A percentile compares a stretch with the other conserved stretches of the same genome.
Evolutionary conservation across 75 land plant genomes (phyloP).

Genomic region (Pinus albicaulis): DNA sequence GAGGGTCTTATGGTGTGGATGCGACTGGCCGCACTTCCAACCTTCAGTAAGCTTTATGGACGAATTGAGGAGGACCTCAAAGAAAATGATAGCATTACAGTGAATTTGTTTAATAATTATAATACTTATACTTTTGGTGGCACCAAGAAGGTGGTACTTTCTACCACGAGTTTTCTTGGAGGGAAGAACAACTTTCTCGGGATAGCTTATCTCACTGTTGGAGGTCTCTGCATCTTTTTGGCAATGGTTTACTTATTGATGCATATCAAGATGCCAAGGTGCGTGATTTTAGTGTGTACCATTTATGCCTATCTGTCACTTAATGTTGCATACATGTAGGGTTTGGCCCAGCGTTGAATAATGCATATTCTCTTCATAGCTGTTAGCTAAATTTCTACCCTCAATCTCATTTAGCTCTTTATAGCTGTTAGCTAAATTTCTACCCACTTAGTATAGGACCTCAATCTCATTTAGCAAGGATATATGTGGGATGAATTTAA

Average conservation of each 20-base stretch:
- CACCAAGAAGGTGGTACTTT: constrained; percentile 72
- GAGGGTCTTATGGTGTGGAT: constrained; percentile 77
- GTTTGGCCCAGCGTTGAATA: too few species aligned
- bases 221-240: constrained; percentile 54
- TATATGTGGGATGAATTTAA: too few species aligned
- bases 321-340: not conserved
- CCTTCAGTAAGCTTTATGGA: constrained; percentile 79
- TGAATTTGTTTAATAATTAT: constrained; percentile 51
- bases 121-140: constrained; percentile 82
- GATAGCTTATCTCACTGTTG: constrained; percentile 63
- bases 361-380: too few species aligned
- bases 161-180: constrained; percentile 80
- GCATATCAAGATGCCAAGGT: constrained; percentile 21
- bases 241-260: constrained; percentile 29
- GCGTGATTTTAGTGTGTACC: not conserved
- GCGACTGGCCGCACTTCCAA: constrained; percentile 82
- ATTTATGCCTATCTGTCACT: not conserved
- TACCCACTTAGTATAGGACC: too few species aligned
- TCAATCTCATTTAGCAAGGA: too few species aligned
- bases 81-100: constrained; percentile 28
- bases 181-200: constrained; percentile 69
- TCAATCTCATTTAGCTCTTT: too few species aligned
- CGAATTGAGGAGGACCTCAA: constrained; percentile 60
- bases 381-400: too few species aligned
- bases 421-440: too few species aligned